A percentile compares a stretch with the other conserved stretches of the same genome.
These are phyloP conservation scores for Triglochin maritima DNA, from an alignment of 106 monocot species.

Conservation along the genomic window DNA sequence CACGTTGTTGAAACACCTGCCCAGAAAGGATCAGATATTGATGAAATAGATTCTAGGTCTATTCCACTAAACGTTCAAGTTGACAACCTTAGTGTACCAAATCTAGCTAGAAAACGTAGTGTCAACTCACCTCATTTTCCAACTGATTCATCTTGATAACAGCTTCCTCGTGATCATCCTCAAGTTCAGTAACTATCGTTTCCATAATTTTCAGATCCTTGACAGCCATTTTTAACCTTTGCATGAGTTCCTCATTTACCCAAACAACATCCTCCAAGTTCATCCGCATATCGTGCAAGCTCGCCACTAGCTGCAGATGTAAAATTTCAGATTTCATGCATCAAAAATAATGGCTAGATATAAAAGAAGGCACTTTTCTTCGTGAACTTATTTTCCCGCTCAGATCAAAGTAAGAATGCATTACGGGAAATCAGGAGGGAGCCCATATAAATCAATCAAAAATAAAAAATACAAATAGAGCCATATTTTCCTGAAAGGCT, in stretches of 20 bases:
- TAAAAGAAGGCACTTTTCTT: neutral
- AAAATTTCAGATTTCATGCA: neutral
- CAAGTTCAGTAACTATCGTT: slow-evolving; percentile 44
- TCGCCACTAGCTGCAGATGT: slow-evolving; percentile 34
- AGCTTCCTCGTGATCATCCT: slow-evolving; percentile 59
- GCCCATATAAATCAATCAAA: no score
- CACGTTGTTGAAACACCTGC: neutral
- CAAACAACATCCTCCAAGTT: slow-evolving; percentile 33
- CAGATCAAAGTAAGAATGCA: no score
- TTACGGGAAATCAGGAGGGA: no score
- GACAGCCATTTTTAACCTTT: slow-evolving; percentile 27
- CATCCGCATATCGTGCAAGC: slow-evolving; percentile 27
- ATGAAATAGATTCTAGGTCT: neutral
- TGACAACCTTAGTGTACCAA: no score
- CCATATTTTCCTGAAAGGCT: no score
- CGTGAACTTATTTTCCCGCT: no score
- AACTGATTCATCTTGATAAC: slow-evolving; percentile 41
- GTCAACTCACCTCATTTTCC: slow-evolving; percentile 38
- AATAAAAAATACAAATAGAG: no score
- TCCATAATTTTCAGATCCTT: slow-evolving; percentile 34
- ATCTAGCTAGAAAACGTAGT: no score
- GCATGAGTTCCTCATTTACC: slow-evolving; percentile 49
- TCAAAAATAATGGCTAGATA: neutral
- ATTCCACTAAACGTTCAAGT: no score
- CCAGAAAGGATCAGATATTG: neutral